A percentile compares a stretch with the other conserved stretches of the same genome.
These are phyloP conservation scores for Hirschioporus abietinus DNA, from an alignment of 768 basidiomycete genomes.

Conservation along the genomic window DNA sequence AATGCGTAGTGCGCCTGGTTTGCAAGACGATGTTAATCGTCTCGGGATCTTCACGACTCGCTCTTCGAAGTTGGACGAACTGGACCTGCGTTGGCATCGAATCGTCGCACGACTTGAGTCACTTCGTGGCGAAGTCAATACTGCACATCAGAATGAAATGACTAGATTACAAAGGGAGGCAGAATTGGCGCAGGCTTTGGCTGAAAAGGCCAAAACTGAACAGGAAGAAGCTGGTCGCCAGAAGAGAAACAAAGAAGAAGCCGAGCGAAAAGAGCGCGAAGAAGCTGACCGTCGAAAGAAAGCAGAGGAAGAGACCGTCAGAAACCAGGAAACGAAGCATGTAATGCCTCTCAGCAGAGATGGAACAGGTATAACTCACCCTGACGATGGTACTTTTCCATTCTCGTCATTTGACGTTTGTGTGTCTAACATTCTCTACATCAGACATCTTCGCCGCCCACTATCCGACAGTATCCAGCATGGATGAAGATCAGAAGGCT, in stretches of 20 bases:
- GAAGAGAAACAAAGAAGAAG: constrained; percentile 17
- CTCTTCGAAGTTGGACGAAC: not conserved
- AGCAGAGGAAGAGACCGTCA: constrained; percentile 22
- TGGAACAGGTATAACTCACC: not conserved
- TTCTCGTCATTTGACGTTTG: not conserved
- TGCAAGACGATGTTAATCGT: not conserved
- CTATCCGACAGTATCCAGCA: not conserved
- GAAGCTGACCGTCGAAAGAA: constrained; percentile 13
- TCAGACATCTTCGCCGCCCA: not conserved
- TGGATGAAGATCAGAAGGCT: not conserved
- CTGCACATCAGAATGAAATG: not conserved
- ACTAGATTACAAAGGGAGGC: not conserved
- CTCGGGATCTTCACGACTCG: not conserved
- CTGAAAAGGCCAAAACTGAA: not conserved
- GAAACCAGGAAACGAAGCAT: constrained; percentile 17
- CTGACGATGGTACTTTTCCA: not conserved
- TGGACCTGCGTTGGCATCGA: not conserved
- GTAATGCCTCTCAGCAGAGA: not conserved
- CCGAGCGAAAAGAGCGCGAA: constrained; percentile 26
- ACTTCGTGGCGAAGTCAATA: not conserved
- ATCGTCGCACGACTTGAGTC: not conserved
- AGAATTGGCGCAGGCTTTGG: not conserved
- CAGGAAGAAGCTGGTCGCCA: constrained; percentile 24
- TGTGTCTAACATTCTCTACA: not conserved
- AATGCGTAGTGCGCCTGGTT: not conserved